phyloP scores from a whole-genome alignment of 176 grass and related monocot genomes.

The Aegilops tauschii region DNA sequence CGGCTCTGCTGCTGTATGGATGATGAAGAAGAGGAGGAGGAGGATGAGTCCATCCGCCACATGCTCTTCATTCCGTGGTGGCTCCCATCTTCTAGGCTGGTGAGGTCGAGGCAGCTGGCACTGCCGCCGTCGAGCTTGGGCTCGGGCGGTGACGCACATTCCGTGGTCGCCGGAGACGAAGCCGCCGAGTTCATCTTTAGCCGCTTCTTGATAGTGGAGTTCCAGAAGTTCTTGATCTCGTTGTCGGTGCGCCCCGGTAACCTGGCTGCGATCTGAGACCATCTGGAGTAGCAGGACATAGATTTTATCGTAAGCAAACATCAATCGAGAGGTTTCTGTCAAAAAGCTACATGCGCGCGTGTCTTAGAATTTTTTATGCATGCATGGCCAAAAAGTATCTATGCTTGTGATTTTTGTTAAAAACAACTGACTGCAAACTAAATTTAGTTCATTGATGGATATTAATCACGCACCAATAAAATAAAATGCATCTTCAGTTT shows the following conservation, averaged over 20 bases:
- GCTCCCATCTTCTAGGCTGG: conserved; percentile 20
- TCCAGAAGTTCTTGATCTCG: conserved; percentile 99
- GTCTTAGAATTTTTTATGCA: neutral
- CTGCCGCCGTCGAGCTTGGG: conserved; percentile 30
- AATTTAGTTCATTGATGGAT: neutral
- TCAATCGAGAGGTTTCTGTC: conserved; percentile 17
- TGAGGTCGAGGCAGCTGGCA: conserved; percentile 27
- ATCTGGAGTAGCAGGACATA: conserved; percentile 45
- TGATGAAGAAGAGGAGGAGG: conserved; percentile 56
- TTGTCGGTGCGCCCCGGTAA: conserved; percentile 92
- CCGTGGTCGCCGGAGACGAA: conserved; percentile 29
- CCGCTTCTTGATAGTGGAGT: conserved; percentile 96
- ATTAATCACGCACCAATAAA: neutral
- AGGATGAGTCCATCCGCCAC: conserved; percentile 65
- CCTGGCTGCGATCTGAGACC: conserved; percentile 94
- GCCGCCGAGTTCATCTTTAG: conserved; percentile 52
- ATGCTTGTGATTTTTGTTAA: neutral
- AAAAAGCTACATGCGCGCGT: neutral
- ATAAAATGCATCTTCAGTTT: neutral
- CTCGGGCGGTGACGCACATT: conserved; percentile 47
- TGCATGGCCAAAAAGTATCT: neutral
- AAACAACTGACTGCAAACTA: neutral
- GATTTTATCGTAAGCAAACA: conserved; percentile 47
- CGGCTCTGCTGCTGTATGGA: conserved; percentile 32
- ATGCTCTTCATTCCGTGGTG: conserved; percentile 27